Base-by-base conservation (phyloP, 495 filamentous ascomycete species). In the Durotheca rogersii region DNA sequence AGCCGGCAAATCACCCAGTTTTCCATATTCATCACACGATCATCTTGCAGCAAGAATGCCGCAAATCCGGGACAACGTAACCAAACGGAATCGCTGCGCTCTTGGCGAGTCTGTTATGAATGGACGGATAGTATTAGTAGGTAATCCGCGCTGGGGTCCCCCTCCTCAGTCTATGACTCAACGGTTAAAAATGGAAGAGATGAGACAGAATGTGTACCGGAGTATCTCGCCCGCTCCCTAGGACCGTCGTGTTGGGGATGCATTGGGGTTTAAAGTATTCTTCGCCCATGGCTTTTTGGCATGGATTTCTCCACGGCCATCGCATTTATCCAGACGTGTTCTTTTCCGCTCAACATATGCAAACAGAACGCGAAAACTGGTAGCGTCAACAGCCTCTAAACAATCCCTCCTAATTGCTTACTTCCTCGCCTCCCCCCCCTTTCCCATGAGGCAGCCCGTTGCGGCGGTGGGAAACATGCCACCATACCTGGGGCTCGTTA, bases 21-120 rank as follows among this genome's bases (percentile, higher is more conserved):
- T 44, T 53, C 36, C 25, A 45, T 33, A 41, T 41, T 35, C 31
- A 59, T 59, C 56, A 59, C 56, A 59, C 50, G 56, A 50, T 53
- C 50, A 49, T 59, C 56, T 59, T 59, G 44, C 56, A 59, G 56
- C 39, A 46, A 38, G 50, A 53, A 50, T 53, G 56, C 56, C 56
- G 56, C 41, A 51, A 59, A 49, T 59, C 50, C 49, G 50, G 50
- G 45, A 46, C 50, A 29, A 36, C 29, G 7, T 49, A 46, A 44
- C 56, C 40, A 59, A 42, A 53, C 50, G 50, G 56, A 53, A 51
- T 27, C 19, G 44, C 35, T 35, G 19, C 36, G 27, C 38, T 52
- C 39, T 39, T 11, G 7, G 10, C 11, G 14, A 41, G n/a, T n/a
- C 29, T 53, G 38, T 27, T 9, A 27, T 27, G 23, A 4, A 27